Conservation (phyloP, 768 basidiomycete genomes). For the Myochromella boudieri region DNA sequence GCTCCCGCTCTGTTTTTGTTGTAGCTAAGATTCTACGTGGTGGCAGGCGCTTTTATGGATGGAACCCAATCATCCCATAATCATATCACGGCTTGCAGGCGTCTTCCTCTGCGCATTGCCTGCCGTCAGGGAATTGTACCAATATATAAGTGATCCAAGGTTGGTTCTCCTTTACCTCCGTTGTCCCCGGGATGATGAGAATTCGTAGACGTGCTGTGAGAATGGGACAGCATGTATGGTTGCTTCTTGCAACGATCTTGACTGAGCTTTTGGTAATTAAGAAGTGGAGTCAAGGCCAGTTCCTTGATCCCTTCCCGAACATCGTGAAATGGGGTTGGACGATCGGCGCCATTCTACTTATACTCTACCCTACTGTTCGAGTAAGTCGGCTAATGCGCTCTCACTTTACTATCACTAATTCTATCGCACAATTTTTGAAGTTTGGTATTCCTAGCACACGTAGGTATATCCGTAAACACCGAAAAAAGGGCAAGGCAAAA, state of each 20-base stretch:
- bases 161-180: slow-evolving; percentile 25
- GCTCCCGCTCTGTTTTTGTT: slow-evolving; percentile 1
- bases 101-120: slow-evolving; percentile 88
- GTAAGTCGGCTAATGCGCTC: slow-evolving; percentile 38
- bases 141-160: slow-evolving; percentile 83
- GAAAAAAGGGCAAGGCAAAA: slow-evolving; percentile 35
- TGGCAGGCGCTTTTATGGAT: slow-evolving; percentile 72
- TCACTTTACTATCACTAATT: not conserved
- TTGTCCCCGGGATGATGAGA: not conserved
- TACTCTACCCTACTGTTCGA: slow-evolving; percentile 68
- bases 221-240: slow-evolving; percentile 90
- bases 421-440: slow-evolving; percentile 32
- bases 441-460: slow-evolving; percentile 64
- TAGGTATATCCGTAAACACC: slow-evolving; percentile 48
- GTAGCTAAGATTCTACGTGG: slow-evolving; percentile 2
- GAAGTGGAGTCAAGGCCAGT: slow-evolving; percentile 82
- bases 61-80: slow-evolving; percentile 87
- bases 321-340: slow-evolving; percentile 67
- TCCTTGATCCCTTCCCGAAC: slow-evolving; percentile 59
- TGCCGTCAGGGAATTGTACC: slow-evolving; percentile 80
- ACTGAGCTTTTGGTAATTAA: slow-evolving; percentile 79
- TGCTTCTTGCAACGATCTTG: slow-evolving; percentile 80
- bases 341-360: slow-evolving; percentile 55
- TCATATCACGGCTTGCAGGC: slow-evolving; percentile 68
- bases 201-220: slow-evolving; percentile 67